Evolutionary conservation across 2,329 filamentous ascomycete species (phyloP), one percentile per base, ranked within the genome.

Genomic region (Hypoxylon sp.): DNA sequence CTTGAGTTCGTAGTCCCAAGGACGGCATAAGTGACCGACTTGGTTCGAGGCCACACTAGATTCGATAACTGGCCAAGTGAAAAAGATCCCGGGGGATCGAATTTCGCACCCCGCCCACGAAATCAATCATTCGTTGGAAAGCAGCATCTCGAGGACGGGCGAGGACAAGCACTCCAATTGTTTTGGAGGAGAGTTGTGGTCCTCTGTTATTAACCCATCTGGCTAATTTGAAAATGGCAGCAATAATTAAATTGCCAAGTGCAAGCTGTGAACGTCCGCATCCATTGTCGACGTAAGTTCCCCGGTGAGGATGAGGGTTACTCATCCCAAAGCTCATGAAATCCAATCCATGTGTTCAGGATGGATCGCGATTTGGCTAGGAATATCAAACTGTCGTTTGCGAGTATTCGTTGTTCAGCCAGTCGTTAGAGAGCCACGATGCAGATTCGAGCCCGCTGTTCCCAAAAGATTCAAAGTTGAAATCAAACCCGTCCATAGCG

Each of bases 381-480:
- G 11, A 14, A 14, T 3, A 11, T 73, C 71, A 76, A 29, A 76
- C 75, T 19, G 74, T 61, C 50, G 75, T 71, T 25, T 75, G 67
- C 21, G 74, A 63, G 47, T 74, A 76, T 14, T 77, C 75, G 11
- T 70, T 69, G 37, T 69, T 74, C n/a, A 76, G 45, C 75, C 74
- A 77, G 7, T 77, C 75, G 50, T 74, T 74, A 2, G 75, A 76
- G 19, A 76, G 74, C 76, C 76, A 78, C 3, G 74, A 73, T 9
- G 71, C 68, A 0, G 75, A 74, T 16, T 78, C 76, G 0, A 77
- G 68, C 1, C 76, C 75, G 0, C 71, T 77, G 63, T 74, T 76
- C 1, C 81, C 81, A 69, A 84, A 82, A 0, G 80, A 77, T 16
- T 81, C 82, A 27, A 81, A 78, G 19, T 83, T 82, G 21, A 84